phyloP scores from a whole-genome alignment of 1,139 yeast genomes.

The Scheffersomyces illinoinensis region DNA sequence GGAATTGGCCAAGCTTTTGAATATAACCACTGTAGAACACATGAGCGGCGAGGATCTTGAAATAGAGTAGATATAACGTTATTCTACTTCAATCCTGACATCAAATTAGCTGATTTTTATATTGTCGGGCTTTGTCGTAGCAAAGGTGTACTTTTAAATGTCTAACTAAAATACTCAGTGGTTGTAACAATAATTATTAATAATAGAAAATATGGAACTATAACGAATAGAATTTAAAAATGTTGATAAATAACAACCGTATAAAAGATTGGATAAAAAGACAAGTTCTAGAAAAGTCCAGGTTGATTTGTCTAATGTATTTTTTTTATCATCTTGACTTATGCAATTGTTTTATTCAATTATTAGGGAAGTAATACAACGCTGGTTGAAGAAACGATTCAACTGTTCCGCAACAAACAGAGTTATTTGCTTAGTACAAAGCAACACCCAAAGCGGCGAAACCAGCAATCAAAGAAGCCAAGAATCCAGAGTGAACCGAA shows the following conservation, averaged over 20 bases:
- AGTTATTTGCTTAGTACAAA: conserved; percentile 47
- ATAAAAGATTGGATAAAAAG: neutral
- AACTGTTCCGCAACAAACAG: neutral
- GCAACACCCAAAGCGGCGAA: conserved; percentile 65
- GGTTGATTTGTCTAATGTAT: neutral
- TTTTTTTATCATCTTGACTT: neutral
- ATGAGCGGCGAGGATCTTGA: conserved; percentile 29
- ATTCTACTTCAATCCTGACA: neutral
- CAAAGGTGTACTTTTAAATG: neutral
- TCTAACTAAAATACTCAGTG: neutral
- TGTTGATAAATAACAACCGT: neutral
- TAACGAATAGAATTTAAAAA: neutral
- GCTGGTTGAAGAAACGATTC: neutral
- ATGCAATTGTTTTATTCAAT: neutral
- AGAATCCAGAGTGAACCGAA: conserved; percentile 36
- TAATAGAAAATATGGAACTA: conserved; percentile 1
- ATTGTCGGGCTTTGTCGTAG: neutral
- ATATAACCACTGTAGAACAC: conserved; percentile 48
- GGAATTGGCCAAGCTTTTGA: conserved; percentile 51
- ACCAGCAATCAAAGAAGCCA: conserved; percentile 56
- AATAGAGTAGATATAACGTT: neutral
- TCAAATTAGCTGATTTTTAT: too few species aligned
- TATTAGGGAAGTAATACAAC: conserved; percentile 1
- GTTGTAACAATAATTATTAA: neutral
- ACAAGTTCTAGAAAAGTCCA: neutral